Base-by-base conservation (phyloP, 306 rosid genomes). In the Argentina anserina region DNA sequence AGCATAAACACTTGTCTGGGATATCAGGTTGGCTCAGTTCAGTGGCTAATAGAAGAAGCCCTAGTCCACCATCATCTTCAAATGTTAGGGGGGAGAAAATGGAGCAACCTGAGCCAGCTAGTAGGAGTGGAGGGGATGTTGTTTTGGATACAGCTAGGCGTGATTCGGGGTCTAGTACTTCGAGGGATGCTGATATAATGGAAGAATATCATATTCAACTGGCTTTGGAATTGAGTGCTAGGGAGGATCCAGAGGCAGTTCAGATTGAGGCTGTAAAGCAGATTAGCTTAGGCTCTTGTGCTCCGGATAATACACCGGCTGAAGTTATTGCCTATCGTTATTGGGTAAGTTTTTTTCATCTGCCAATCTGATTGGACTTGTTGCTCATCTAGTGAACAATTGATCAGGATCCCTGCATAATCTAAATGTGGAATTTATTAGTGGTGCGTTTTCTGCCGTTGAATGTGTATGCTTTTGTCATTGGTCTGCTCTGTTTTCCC, bases 191-290 rank as follows among this genome's bases (percentile, higher is more conserved):
- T 67, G 95, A 88, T 72, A 72, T 89, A 37, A 96, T 90, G 84
- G 98, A 94, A 80, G 98, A 89, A 78, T 84, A 91, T 85, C 98
- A 94, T 86, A 88, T 94, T 72, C 91, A 91, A 37, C 28, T 94
- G 70, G 98, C 98, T 75, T 84, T 91, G 70, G 96, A 94, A 67
- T 45, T 94, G 85, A 94, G 98, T 82, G 98, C 98, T 33, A 89
- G 90, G 78, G 98, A 94, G 83, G 98, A 94, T 87, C 98, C 96
- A 14, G 98, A 91, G 83, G 98, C 98, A 67, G 95, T 88, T 85
- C 96, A 94, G 84, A 94, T 94, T 84, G 98, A 91, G 83, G 98
- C 96, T 78, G 89, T 91, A 64, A 94, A 91, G 91, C 95, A 94
- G 87, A 94, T 94, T 72, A 91, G 98, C 84, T 83, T 94, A 74